These are phyloP conservation scores for Daldinia bambusicola DNA, from an alignment of 495 filamentous ascomycete genomes.

Conservation along the genomic window DNA sequence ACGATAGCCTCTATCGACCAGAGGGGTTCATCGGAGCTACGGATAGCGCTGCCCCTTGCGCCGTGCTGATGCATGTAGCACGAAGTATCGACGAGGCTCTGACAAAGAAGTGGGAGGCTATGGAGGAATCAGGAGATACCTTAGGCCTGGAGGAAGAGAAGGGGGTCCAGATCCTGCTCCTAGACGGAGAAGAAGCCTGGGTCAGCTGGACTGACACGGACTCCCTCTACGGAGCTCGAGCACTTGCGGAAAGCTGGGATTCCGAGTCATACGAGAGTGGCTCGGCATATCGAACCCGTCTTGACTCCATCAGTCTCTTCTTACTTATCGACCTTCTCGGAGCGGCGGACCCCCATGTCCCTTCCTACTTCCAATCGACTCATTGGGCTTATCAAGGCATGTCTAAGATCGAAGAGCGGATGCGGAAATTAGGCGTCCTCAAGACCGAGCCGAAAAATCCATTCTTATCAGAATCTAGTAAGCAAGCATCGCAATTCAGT, in stretches of 20 bases:
- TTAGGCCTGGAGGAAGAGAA: slow-evolving; percentile 55
- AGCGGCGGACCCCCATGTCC: slow-evolving; percentile 69
- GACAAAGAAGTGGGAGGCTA: slow-evolving; percentile 53
- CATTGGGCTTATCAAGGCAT: slow-evolving; percentile 90
- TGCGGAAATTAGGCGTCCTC: slow-evolving; percentile 63
- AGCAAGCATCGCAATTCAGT: slow-evolving; percentile 59
- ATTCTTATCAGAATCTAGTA: slow-evolving; percentile 63
- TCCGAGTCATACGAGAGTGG: slow-evolving; percentile 69
- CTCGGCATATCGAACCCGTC: slow-evolving; percentile 73
- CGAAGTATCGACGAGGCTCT: slow-evolving; percentile 54
- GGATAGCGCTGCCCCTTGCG: slow-evolving; percentile 89
- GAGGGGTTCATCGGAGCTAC: slow-evolving; percentile 88
- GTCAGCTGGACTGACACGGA: slow-evolving; percentile 76
- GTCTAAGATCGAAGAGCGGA: slow-evolving; percentile 71
- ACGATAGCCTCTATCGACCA: slow-evolving; percentile 81
- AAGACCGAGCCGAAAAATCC: slow-evolving; percentile 47
- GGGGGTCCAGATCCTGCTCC: slow-evolving; percentile 84
- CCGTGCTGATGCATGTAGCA: slow-evolving; percentile 79
- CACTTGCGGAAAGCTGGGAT: slow-evolving; percentile 84
- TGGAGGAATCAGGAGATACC: slow-evolving; percentile 49
- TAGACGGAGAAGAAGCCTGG: slow-evolving; percentile 95
- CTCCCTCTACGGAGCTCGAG: slow-evolving; percentile 82
- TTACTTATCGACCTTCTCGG: slow-evolving; percentile 90
- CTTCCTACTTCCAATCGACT: slow-evolving; percentile 83
- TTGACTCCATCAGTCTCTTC: slow-evolving; percentile 83